phyloP scores from a whole-genome alignment of 305 asterid species.

The Fraxinus floribunda region DNA sequence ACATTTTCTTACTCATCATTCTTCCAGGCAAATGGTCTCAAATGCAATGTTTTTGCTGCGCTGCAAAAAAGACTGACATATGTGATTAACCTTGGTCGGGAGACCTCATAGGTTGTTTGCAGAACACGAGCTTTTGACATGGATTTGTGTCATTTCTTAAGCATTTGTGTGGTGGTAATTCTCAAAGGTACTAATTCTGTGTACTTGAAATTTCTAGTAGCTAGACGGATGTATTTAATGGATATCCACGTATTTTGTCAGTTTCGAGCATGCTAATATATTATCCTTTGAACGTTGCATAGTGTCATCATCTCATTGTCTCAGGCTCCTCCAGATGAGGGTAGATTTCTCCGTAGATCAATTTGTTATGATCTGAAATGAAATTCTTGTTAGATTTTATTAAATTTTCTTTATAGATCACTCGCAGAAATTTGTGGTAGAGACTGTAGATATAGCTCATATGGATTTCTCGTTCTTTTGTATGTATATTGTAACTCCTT shows the following conservation, averaged over 20 bases:
- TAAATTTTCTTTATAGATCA: too few species aligned
- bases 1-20: not conserved
- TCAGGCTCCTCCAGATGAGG: not conserved
- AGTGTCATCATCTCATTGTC: not conserved
- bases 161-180: not conserved
- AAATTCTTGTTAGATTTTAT: not conserved
- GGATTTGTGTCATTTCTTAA: not conserved
- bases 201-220: too few species aligned
- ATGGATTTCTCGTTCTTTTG: too few species aligned
- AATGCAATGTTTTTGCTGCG: conserved; percentile 16
- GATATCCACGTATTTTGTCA: too few species aligned
- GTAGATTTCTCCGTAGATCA: not conserved
- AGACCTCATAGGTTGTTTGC: too few species aligned
- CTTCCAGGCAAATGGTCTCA: conserved; percentile 14
- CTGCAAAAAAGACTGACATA: conserved; percentile 22
- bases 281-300: not conserved
- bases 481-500: too few species aligned
- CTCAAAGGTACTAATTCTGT: not conserved
- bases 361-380: not conserved
- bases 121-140: not conserved
- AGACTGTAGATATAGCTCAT: too few species aligned
- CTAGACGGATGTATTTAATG: too few species aligned
- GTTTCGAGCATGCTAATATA: too few species aligned
- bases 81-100: not conserved
- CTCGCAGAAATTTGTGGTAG: not conserved